Evolutionary conservation across 176 grass and related monocot species (phyloP).

Genomic region (Oryza officinalis): DNA sequence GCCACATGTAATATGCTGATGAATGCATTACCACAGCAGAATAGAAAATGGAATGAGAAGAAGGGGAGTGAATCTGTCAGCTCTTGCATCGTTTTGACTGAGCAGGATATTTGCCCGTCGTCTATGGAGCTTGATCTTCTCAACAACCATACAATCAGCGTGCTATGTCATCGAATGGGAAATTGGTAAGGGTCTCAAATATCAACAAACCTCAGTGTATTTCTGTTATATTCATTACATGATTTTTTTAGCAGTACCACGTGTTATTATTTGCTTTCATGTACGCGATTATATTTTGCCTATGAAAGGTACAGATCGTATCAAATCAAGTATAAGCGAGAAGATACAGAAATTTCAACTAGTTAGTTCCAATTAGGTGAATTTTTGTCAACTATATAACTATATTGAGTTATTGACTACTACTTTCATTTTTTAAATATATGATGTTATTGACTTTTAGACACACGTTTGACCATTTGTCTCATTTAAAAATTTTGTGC

Average conservation of each 20-base stretch:
- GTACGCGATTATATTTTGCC: neutral
- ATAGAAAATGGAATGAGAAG: neutral
- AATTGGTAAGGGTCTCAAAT: no score
- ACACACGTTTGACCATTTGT: no score
- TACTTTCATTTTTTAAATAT: no score
- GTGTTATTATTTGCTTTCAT: neutral
- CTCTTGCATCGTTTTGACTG: neutral
- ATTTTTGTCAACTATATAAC: no score
- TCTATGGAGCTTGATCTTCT: no score
- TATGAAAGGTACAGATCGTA: neutral
- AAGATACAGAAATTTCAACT: neutral
- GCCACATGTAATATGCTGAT: neutral
- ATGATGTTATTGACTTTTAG: no score
- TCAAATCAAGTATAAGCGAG: neutral
- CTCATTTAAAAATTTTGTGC: no score
- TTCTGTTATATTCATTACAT: neutral
- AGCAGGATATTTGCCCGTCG: no score
- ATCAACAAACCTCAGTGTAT: neutral
- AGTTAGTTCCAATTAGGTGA: no score
- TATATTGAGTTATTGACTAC: neutral
- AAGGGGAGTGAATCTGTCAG: neutral
- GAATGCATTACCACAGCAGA: neutral
- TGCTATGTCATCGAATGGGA: no score
- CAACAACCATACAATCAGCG: no score
- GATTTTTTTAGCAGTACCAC: neutral